Base-by-base conservation (phyloP, 1,284 basidiomycete species). In the Gymnopus androsaceus region DNA sequence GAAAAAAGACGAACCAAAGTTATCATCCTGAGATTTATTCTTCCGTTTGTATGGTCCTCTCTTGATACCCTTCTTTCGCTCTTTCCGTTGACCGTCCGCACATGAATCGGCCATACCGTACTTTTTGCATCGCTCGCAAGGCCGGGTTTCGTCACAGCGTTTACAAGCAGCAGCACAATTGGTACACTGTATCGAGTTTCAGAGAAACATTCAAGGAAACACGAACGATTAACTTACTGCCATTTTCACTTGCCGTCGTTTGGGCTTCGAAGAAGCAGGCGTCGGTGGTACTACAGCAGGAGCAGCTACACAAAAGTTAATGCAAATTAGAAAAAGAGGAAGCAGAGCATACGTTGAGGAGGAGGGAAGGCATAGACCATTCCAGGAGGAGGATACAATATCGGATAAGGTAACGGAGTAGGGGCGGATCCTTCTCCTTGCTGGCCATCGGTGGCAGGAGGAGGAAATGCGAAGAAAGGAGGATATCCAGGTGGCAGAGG, bases 241-340 rank as follows among this genome's bases (percentile, higher is more conserved):
- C 84, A 92, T 92, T 76, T 94, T 94, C 57, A 94, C 91, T 69
- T 94, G 92, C 66, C 85, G 90, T 57, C 91, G 86, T 70, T 94
- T 94, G 2, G 84, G 75, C 63, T 48, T 27, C 64, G 63, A 46
- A 66, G 61, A 23, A 51, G 64, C 57, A 55, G 59, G 34, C 21
- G 48, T 7, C 65, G 58, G 45, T 69, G 66, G 54, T 66, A 55
- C 59, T 69, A 73, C 47, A 67, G 66, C 40, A 57, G 64, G 60
- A 59, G 70, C 37, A n/a, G 38, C 57, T 57, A 19, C 33, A 5
- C 30, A 12, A 36, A 52, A 25, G 45, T 11, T 30, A 15, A 23
- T 12, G 8, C 21, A 27, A 9, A 33, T 23, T 47, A 25, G 15
- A 30, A 40, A 51, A 38, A 55, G 11, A 36, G 14, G n/a, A 4